Base-by-base conservation (phyloP, 1,284 basidiomycete species). In the Violaceomyces palustris region DNA sequence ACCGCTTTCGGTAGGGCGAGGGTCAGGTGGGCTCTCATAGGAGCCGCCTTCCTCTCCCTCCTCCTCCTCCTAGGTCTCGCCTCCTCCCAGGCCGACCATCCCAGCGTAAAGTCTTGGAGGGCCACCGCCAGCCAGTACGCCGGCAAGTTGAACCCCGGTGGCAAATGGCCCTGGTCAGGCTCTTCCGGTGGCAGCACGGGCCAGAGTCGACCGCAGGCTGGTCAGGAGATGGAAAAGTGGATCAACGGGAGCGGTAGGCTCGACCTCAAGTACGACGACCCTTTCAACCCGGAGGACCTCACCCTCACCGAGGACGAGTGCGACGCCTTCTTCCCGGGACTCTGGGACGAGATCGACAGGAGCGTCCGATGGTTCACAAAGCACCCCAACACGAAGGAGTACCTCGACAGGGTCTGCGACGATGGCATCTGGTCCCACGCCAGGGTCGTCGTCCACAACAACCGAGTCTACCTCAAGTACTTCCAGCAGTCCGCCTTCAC, bases 261-360 rank as follows among this genome's bases (percentile, higher is more conserved):
- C 0, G 30, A 52, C 22, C 44, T 67, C 23, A 27, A 27, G 17
- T 69, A 67, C 45, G 43, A 61, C 28, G 52, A 55, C n/a, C 53
- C 56, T 8, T 67, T 69, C 55, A 67, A 67, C 30, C 62, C 50
- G 3, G 67, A 69, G 38, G 64, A 69, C 30, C 39, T 67, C 23
- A 65, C 64, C 3, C 30, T 69, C 29, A 63, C 64, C 7, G 62
- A 66, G 29, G 62, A 65, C 27, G 62, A 69, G 45, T 69, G 67
- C 49, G 64, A 69, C 36, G 45, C 63, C 15, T 65, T 65, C 45
- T 69, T 69, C 49, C 67, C 64, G 3, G 56, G 55, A 1, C 48
- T 69, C 15, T 69, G 51, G 44, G 54, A 66, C 35, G 67, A 69
- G 35, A 55, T 69, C 27, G 61, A 69, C 23, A 42, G 67, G 6